These are phyloP conservation scores for Dactylellina parvicollis DNA, from an alignment of 2,329 filamentous ascomycete species.

Conservation along the genomic window DNA sequence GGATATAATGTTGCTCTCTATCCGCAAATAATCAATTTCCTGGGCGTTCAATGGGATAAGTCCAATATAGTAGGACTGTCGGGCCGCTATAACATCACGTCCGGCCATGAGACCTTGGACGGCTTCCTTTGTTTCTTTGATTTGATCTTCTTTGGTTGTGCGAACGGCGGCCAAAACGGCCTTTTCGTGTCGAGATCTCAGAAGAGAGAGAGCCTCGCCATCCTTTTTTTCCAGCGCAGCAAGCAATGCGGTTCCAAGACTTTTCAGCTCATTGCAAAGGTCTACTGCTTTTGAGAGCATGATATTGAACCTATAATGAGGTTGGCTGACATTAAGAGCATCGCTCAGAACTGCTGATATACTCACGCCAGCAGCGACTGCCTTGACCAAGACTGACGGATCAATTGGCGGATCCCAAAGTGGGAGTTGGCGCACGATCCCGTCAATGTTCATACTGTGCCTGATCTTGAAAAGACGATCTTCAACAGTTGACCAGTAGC, in stretches of 20 bases:
- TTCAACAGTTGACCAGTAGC: conserved; percentile 55
- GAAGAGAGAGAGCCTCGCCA: conserved; percentile 53
- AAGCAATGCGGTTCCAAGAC: conserved; percentile 52
- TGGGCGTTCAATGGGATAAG: too few species aligned
- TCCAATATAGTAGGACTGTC: too few species aligned
- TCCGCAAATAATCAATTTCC: too few species aligned
- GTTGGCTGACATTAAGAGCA: conserved; percentile 56
- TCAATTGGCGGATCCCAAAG: conserved; percentile 60
- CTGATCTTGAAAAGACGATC: conserved; percentile 61
- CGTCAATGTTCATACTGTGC: conserved; percentile 60
- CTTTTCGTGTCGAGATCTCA: conserved; percentile 53
- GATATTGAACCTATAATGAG: conserved; percentile 59
- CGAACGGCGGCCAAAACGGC: conserved; percentile 42
- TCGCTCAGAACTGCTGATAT: conserved; percentile 25
- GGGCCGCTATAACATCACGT: too few species aligned
- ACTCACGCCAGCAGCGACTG: conserved; percentile 57
- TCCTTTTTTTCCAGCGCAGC: conserved; percentile 57
- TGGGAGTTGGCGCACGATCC: conserved; percentile 51
- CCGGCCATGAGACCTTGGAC: conserved; percentile 52
- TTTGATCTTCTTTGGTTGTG: conserved; percentile 51
- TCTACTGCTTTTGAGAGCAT: conserved; percentile 58
- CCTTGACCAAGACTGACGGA: conserved; percentile 56
- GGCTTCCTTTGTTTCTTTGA: conserved; percentile 54
- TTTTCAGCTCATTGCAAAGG: conserved; percentile 57
- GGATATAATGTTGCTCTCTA: too few species aligned